Evolutionary conservation across 257 asterid species (phyloP), one percentile per base, ranked within the genome.

Genomic region (Solanum corneliomulleri): DNA sequence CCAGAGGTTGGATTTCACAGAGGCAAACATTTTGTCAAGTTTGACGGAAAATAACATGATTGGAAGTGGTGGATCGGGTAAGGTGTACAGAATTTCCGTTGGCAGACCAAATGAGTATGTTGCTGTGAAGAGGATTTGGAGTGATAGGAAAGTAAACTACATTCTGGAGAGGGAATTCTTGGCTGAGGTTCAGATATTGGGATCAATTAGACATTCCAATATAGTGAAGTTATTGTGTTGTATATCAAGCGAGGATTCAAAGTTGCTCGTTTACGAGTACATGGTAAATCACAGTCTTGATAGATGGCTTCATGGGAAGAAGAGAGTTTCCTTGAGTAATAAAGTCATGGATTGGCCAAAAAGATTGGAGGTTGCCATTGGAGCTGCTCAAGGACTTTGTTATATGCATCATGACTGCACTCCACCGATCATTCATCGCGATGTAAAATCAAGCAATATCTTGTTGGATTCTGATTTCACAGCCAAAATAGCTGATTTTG

Each of bases 11-110:
- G 89, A 92, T 66, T 91, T 94, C 86, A 81, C 91, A 2, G 91
- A 89, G 87, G 91, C 71, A 11, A 92, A 92, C 8, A 92, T 94
- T 75, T 84, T 93, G 88, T 87, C 92, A 3, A 72, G 91, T 85
- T 88, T 94, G 87, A 89, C 91, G 31, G 98, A 94, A 15, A 89
- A 83, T 9, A 94, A 93, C 86, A 39, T 89, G 82, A 92, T 94
- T n/a, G 98, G 98, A 58, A 86, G 85, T 25, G 96, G 98, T 23
- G 98, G 96, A 7, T 89, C 96, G 4, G 95, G 94, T 15, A 94
- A 90, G 81, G 95, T 94, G n/a, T 94, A 90, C 85, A 89, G 88
- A 86, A 91, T 92, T 27, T 56, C 86, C 14, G 60, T 90, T 14
- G 86, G 86, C 71, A 89, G 88, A 80, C 86, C 87, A 11, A 88